Conservation (phyloP, 768 basidiomycete species). For the Albatrellus ellisii region DNA sequence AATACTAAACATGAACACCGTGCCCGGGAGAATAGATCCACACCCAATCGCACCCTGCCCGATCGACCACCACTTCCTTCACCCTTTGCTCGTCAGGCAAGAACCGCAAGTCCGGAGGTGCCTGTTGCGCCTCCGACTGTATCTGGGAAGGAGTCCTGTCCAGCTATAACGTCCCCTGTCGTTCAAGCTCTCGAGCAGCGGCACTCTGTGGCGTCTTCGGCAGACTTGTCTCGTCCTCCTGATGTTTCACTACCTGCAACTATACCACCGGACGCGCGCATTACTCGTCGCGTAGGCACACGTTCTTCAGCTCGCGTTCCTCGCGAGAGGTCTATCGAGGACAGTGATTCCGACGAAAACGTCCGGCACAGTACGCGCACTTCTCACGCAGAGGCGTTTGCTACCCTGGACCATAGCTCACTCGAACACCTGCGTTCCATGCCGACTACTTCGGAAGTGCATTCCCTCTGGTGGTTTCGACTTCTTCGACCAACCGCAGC, state of each 20-base stretch:
- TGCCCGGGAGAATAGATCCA: background rate
- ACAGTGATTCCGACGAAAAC: constrained; percentile 14
- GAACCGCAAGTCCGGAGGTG: too few species aligned
- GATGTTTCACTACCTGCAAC: too few species aligned
- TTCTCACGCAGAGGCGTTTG: constrained; percentile 24
- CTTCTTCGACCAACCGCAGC: constrained; percentile 8
- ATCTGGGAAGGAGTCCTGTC: too few species aligned
- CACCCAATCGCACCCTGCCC: constrained; percentile 1
- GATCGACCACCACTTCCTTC: background rate
- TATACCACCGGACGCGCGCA: too few species aligned
- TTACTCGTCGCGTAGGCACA: constrained; percentile 3
- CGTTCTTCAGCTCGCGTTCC: constrained; percentile 4
- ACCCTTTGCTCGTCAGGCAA: too few species aligned
- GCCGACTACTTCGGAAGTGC: constrained; percentile 3
- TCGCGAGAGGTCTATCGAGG: constrained; percentile 4
- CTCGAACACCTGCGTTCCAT: constrained; percentile 17
- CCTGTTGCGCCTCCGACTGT: too few species aligned
- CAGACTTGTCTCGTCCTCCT: too few species aligned
- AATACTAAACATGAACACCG: constrained; percentile 10
- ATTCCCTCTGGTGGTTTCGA: constrained; percentile 6
- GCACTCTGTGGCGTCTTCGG: too few species aligned
- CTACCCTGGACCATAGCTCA: constrained; percentile 17
- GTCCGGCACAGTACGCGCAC: constrained; percentile 15
- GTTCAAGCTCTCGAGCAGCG: too few species aligned
- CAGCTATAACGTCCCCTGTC: too few species aligned